These are phyloP conservation scores for Saturnispora serradocipensis DNA, from an alignment of 805 yeast genomes.

Conservation along the genomic window DNA sequence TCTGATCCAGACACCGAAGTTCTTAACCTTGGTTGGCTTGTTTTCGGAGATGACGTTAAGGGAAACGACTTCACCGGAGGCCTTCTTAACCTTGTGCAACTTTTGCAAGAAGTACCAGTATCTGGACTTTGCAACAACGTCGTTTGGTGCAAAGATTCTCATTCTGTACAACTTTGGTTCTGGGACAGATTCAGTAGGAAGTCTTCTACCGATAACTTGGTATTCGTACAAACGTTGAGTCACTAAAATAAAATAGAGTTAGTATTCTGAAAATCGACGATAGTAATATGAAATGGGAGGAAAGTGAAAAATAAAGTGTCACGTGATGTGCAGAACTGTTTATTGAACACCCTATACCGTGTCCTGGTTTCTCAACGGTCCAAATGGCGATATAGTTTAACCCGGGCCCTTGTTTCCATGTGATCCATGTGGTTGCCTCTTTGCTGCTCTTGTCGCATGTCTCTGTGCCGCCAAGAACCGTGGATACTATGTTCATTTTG, in stretches of 20 bases:
- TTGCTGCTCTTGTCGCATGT: too few relatives aligned
- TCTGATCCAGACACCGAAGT: conserved; percentile 99
- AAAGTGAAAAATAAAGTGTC: background rate
- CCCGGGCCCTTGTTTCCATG: too few relatives aligned
- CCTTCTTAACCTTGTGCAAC: conserved; percentile 98
- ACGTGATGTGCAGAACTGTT: background rate
- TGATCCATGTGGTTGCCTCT: too few relatives aligned
- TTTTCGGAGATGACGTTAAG: conserved; percentile 87
- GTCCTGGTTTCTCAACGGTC: too few relatives aligned
- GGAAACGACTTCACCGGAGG: conserved; percentile 98
- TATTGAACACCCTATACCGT: too few relatives aligned
- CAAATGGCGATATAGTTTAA: too few relatives aligned
- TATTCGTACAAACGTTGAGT: conserved; percentile 92
- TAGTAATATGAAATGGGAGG: background rate
- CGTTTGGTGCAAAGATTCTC: conserved; percentile 99
- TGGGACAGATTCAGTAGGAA: conserved; percentile 97
- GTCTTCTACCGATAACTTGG: conserved; percentile 99
- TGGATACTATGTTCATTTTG: too few relatives aligned
- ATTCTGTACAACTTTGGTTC: conserved; percentile 99
- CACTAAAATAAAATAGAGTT: conserved; percentile 36
- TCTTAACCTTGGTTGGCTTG: conserved; percentile 98
- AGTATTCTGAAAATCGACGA: conserved; percentile 1
- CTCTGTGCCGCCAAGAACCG: too few relatives aligned
- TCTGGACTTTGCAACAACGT: conserved; percentile 99
- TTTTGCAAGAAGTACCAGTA: conserved; percentile 99